Percentiles rank a stretch among this genome's conserved stretches.
These are phyloP conservation scores for Oryza coarctata DNA, from an alignment of 176 grass and related monocot species.

Conservation along the genomic window DNA sequence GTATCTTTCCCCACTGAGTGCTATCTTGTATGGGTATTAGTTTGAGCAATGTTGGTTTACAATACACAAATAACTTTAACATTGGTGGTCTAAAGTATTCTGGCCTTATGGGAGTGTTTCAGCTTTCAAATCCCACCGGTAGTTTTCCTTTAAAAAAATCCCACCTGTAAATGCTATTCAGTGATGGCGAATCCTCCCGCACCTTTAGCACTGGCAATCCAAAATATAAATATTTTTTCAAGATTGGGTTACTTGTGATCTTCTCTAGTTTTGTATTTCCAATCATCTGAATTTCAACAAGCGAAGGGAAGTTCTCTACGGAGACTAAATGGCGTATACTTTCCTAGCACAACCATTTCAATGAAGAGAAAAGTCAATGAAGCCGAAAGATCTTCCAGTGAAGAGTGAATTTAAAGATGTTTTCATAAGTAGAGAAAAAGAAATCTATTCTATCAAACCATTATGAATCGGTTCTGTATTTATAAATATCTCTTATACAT, in stretches of 20 bases:
- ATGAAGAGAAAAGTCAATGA: too few species aligned
- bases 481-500: too few species aligned
- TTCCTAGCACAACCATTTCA: not conserved
- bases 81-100: not conserved
- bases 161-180: not conserved
- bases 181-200: not conserved
- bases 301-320: slow-evolving; percentile 28
- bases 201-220: not conserved
- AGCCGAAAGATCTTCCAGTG: too few species aligned
- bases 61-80: not conserved
- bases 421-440: too few species aligned
- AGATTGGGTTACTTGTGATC: not conserved
- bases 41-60: slow-evolving; percentile 10
- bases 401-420: too few species aligned
- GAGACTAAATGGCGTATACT: not conserved
- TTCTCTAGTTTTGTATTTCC: not conserved
- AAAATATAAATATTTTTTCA: not conserved
- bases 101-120: not conserved
- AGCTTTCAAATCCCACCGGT: too few species aligned
- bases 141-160: too few species aligned
- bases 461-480: too few species aligned
- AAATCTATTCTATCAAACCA: too few species aligned
- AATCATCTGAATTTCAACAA: not conserved
- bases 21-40: slow-evolving; percentile 2
- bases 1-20: not conserved